Base-by-base conservation (phyloP, 345 rosid genomes). In the Psidium friedrichsthalianum region DNA sequence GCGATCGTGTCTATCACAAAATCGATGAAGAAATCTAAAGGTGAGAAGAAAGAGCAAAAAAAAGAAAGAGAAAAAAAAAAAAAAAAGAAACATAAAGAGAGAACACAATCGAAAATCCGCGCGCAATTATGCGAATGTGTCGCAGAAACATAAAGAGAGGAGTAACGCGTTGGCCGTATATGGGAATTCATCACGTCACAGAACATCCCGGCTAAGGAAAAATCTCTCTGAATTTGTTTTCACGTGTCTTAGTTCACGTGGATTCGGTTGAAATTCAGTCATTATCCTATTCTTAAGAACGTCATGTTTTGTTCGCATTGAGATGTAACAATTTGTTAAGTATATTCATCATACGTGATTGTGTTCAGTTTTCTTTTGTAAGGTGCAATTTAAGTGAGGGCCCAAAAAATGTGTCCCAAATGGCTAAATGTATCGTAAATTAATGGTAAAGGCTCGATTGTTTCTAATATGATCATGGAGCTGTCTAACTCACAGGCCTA, bases 141-240 rank as follows among this genome's bases (percentile, higher is more conserved):
- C 22, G 18, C 24, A 16, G 2, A 15, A 15, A 64, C 12, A 18
- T 18, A 32, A 11, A 32, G 47, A 69, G 25, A 6, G 21, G 8
- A 6, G 3, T 3, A 4, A 69, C 20, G 2, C 8, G 13, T 32
- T 18, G 1, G 0, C 24, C 20, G 2, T 69, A 18, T 22, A 32
- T 0, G 6, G 78, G 3, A 69, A 69, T 44, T 18, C 13, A 18
- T 69, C 14, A 0, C 6, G 0, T 69, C 13, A 9, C 40, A 11
- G 8, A 69, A 18, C 20, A 0, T 9, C 47, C 20, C 6, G 1
- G 25, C 2, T 4, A 18, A 69, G 1, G 1, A 69, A 32, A 69
- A 69, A 36, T 69, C 78, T 36, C 18, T 69, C 1, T 16, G 4
- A 3, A 69, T 1, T 49, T 11, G 10, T 49, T 49, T 49, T 49